Evolutionary conservation across 2,329 filamentous ascomycete genomes (phyloP).

Genomic region (Pleomassaria siparia): DNA sequence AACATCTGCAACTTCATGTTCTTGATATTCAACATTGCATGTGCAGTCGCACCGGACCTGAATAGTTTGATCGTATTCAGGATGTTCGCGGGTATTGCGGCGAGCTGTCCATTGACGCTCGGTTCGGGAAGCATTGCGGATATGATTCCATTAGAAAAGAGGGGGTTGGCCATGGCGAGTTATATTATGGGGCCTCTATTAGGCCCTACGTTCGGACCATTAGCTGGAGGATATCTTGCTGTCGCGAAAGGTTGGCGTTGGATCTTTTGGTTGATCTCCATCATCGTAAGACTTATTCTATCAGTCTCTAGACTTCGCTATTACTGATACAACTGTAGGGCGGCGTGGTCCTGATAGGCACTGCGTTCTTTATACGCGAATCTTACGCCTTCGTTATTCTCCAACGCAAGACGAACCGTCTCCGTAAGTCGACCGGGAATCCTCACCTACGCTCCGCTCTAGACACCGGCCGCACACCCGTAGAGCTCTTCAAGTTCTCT

Average conservation of each 20-base stretch:
- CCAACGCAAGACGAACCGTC: constrained; percentile 12
- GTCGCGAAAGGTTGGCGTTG: constrained; percentile 17
- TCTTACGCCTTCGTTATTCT: constrained; percentile 76
- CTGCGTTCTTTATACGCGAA: constrained; percentile 49
- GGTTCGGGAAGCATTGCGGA: constrained; percentile 26
- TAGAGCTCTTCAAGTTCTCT: constrained; percentile 12
- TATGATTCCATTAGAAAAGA: constrained; percentile 16
- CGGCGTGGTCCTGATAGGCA: constrained; percentile 1
- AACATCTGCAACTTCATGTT: constrained; percentile 43
- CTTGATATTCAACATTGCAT: constrained; percentile 49
- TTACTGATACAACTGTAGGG: neutral
- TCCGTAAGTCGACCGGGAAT: constrained; percentile 15
- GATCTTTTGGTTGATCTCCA: constrained; percentile 17
- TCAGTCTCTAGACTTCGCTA: neutral
- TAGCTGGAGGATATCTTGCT: constrained; percentile 17
- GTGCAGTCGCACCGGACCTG: constrained; percentile 19
- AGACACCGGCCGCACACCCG: constrained; percentile 5
- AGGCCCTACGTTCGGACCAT: constrained; percentile 15
- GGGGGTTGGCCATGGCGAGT: constrained; percentile 22
- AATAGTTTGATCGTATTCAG: constrained; percentile 27
- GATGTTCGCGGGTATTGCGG: constrained; percentile 23
- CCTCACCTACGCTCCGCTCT: constrained; percentile 8
- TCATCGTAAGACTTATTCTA: constrained; percentile 1
- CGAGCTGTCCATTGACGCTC: constrained; percentile 18
- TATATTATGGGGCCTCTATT: constrained; percentile 18